A percentile compares a stretch with the other conserved stretches of the same genome.
Evolutionary conservation across 192 early-diverging fungal species (phyloP).

Genomic region (Dissophora ornata): DNA sequence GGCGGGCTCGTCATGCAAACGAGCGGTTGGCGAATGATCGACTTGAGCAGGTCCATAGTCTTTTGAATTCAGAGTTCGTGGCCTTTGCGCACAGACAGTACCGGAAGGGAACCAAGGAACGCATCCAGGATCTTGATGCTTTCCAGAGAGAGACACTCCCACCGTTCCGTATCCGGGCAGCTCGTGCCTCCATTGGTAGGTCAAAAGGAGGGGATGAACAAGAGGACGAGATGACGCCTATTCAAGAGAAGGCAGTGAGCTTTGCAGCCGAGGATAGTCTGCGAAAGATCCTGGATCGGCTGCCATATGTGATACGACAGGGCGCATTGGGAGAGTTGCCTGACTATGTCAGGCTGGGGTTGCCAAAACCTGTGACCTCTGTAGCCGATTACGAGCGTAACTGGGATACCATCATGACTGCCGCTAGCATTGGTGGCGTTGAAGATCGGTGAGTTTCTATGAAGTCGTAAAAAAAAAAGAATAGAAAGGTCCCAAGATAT

Average conservation of each 20-base stretch:
- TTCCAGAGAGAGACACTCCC: slow-evolving; percentile 10
- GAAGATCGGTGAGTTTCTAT: slow-evolving; percentile 30
- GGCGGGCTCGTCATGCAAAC: slow-evolving; percentile 10
- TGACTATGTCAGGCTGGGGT: slow-evolving; percentile 4
- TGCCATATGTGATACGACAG: slow-evolving; percentile 42
- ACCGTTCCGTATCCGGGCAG: not conserved
- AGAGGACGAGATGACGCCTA: slow-evolving; percentile 20
- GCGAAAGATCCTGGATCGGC: slow-evolving; percentile 13
- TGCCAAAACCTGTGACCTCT: slow-evolving; percentile 18
- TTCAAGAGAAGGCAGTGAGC: slow-evolving; percentile 17
- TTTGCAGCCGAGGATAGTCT: slow-evolving; percentile 40
- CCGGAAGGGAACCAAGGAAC: slow-evolving; percentile 7
- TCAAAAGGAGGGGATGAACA: slow-evolving; percentile 8
- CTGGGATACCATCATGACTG: slow-evolving; percentile 46
- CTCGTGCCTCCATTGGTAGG: slow-evolving; percentile 1
- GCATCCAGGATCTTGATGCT: slow-evolving; percentile 10
- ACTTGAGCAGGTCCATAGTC: slow-evolving; percentile 11
- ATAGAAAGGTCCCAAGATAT: not conserved
- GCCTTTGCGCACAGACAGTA: slow-evolving; percentile 28
- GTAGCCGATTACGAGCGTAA: slow-evolving; percentile 20
- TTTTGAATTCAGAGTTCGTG: slow-evolving; percentile 19
- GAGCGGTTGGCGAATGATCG: slow-evolving; percentile 9
- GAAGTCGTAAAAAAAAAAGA: not conserved
- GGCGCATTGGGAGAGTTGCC: slow-evolving; percentile 28
- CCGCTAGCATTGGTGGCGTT: slow-evolving; percentile 30